These are phyloP conservation scores for Aurifilum marmelostoma DNA, from an alignment of 2,329 filamentous ascomycete genomes.

Conservation along the genomic window DNA sequence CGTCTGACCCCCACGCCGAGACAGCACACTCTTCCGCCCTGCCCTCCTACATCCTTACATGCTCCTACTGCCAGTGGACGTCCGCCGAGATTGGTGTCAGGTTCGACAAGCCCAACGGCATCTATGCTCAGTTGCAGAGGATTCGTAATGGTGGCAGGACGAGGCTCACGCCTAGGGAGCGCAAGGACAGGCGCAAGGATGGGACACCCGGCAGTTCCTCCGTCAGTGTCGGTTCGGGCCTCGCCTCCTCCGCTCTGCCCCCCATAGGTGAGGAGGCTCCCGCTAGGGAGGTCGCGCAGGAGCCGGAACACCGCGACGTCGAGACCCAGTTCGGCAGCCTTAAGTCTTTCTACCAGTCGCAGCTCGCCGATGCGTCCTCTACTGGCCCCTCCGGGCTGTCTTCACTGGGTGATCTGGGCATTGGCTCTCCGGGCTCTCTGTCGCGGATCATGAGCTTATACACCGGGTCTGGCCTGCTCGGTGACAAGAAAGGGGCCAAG, in stretches of 20 bases:
- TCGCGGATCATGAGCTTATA: constrained; percentile 92
- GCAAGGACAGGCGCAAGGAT: constrained; percentile 56
- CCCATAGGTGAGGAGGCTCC: constrained; percentile 30
- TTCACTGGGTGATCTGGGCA: constrained; percentile 55
- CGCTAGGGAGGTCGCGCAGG: constrained; percentile 35
- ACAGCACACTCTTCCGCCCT: constrained; percentile 40
- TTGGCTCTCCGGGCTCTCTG: constrained; percentile 78
- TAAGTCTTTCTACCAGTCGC: constrained; percentile 78
- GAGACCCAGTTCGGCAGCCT: constrained; percentile 76
- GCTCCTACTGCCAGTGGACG: constrained; percentile 91
- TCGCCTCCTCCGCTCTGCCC: constrained; percentile 25
- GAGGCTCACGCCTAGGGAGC: constrained; percentile 54
- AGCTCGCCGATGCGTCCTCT: constrained; percentile 65
- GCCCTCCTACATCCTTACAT: constrained; percentile 76
- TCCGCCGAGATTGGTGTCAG: constrained; percentile 87
- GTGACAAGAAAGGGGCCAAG: constrained; percentile 64
- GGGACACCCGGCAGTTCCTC: constrained; percentile 40
- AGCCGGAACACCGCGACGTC: constrained; percentile 55
- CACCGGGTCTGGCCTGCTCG: constrained; percentile 61
- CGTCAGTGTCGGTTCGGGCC: constrained; percentile 24
- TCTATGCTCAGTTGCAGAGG: constrained; percentile 77
- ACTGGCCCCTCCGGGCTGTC: constrained; percentile 54
- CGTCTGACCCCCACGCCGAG: constrained; percentile 47
- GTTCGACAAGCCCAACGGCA: constrained; percentile 86
- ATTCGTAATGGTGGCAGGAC: constrained; percentile 64